Percentiles rank a stretch among this genome's conserved stretches.
phyloP scores from a whole-genome alignment of 768 basidiomycete species.

The Kwoniella europaea region DNA sequence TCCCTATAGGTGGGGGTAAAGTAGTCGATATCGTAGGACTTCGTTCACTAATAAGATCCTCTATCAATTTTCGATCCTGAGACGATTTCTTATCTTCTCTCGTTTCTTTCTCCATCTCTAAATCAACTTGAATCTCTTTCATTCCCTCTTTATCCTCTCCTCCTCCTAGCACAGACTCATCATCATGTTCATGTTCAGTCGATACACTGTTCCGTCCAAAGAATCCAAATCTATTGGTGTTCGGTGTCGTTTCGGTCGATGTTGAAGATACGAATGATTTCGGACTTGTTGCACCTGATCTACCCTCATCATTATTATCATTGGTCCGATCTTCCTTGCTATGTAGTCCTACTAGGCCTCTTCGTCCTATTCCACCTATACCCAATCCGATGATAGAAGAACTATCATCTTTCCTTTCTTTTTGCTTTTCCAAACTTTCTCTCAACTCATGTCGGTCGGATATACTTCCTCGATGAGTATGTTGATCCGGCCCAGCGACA shows the following conservation, averaged over 20 bases:
- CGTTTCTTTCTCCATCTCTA: constrained; percentile 47
- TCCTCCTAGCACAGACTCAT: constrained; percentile 10
- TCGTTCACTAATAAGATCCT: constrained; percentile 27
- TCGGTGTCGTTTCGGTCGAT: not conserved
- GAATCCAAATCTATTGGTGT: constrained; percentile 23
- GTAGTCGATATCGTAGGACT: constrained; percentile 22
- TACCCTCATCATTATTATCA: constrained; percentile 8
- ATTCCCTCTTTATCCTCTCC: constrained; percentile 36
- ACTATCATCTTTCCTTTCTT: constrained; percentile 24
- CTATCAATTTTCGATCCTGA: constrained; percentile 37
- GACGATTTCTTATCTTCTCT: constrained; percentile 37
- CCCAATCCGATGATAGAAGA: constrained; percentile 31
- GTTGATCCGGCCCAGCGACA: constrained; percentile 12
- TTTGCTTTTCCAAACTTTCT: constrained; percentile 42
- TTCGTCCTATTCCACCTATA: constrained; percentile 39
- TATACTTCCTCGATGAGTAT: constrained; percentile 24
- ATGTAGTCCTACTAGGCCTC: constrained; percentile 39
- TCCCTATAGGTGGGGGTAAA: not conserved
- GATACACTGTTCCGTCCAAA: constrained; percentile 29
- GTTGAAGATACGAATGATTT: constrained; percentile 25
- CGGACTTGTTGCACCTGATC: constrained; percentile 35
- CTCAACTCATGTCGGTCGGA: constrained; percentile 29
- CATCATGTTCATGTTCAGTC: constrained; percentile 5
- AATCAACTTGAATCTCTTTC: constrained; percentile 45
- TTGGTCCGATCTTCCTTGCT: constrained; percentile 39